Base-by-base conservation (phyloP, 1,139 yeast genomes). In the Hemisphaericaspora lyxosophila region DNA sequence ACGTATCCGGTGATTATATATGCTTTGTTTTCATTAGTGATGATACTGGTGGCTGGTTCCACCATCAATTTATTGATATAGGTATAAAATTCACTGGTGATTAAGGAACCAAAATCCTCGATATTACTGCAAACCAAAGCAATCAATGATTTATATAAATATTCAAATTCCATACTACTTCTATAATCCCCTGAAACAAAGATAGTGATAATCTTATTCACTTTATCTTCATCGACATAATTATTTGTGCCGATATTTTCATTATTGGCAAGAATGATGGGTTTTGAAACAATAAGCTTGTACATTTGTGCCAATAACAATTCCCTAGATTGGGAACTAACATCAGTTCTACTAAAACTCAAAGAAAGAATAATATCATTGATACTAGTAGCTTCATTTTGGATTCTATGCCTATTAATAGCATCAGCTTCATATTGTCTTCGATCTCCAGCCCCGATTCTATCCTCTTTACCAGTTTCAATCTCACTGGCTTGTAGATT, bases 71-170 rank as follows among this genome's bases (percentile, higher is more conserved):
- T 46, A 39, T 62, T 53, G 23, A 77, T 52, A 19, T 55, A 45
- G 4, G 58, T 62, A 34, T 74, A 52, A 34, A 76, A 59, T 18
- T 64, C 73, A 4, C 65, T 60, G 28, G 73, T 59, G 4, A 68
- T 68, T 39, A 70, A 59, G n/a, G 61, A 62, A 12, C 79, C 73
- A 46, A 73, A 73, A 40, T 76, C 81, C 41, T 77, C 80, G 18
- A 74, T 62, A 47, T 76, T 77, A 41, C 78, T 68, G 16, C 64
- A 64, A 18, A 71, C 56, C 35, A 76, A 61, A 1, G 75, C 70
- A 31, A 70, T 59, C 13, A 67, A 44, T n/a, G 75, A 62, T 44
- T 78, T 60, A 48, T 57, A 63, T 24, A 73, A 57, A 34, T 71
- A 59, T 36, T 69, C 55, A 45, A 71, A 70, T 49, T 75, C 81